Percentiles rank a stretch among this genome's conserved stretches.
Evolutionary conservation across 2,329 filamentous ascomycete species (phyloP).

Genomic region (Pseudogymnoascus sp.): DNA sequence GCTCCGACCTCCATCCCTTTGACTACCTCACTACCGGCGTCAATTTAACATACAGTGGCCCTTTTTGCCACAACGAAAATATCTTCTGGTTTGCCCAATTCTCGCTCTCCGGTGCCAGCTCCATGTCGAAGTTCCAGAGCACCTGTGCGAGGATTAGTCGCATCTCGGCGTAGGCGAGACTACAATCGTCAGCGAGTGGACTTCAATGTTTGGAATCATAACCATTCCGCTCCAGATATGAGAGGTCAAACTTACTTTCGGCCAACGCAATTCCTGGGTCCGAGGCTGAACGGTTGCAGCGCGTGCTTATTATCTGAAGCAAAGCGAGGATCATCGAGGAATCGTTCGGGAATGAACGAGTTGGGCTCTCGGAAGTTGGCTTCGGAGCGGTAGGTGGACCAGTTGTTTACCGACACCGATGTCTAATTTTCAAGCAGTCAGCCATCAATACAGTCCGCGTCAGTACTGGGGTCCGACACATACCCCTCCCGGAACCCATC

Average conservation of each 20-base stretch:
- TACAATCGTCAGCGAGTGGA: not conserved
- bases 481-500: slow-evolving; percentile 16
- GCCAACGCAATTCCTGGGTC: slow-evolving; percentile 16
- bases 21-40: not conserved
- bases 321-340: slow-evolving; percentile 22
- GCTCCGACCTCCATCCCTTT: not conserved
- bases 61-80: slow-evolving; percentile 17
- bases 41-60: slow-evolving; percentile 14
- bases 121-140: slow-evolving; percentile 21
- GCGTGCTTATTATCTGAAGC: slow-evolving; percentile 12
- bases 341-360: slow-evolving; percentile 24
- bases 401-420: slow-evolving; percentile 20
- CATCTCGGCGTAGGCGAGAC: slow-evolving; percentile 18
- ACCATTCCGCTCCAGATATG: not conserved
- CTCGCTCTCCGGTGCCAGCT: slow-evolving; percentile 11
- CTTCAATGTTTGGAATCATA: not conserved
- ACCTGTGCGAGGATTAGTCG: slow-evolving; percentile 21
- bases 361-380: slow-evolving; percentile 16
- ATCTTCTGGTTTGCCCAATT: slow-evolving; percentile 16
- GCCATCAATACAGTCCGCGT: not conserved
- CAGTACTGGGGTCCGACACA: not conserved
- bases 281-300: slow-evolving; percentile 14
- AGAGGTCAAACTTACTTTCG: slow-evolving; percentile 11
- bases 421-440: slow-evolving; percentile 7
- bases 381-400: slow-evolving; percentile 22